Conservation (phyloP, 495 filamentous ascomycete species). For the Penicillium bialowiezense region DNA sequence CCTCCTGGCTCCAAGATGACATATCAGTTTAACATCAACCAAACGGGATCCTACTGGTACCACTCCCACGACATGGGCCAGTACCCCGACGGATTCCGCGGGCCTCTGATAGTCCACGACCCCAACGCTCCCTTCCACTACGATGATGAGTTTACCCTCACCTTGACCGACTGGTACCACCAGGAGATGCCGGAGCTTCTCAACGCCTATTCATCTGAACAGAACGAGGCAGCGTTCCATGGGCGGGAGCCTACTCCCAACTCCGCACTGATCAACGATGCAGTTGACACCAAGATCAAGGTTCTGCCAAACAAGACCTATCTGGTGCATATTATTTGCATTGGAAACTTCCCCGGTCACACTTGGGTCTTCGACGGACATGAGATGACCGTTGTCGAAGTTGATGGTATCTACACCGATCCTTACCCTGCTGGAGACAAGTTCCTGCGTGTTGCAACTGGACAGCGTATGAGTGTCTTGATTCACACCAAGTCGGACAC, state of each 20-base stretch:
- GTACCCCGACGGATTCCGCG: slow-evolving; percentile 78
- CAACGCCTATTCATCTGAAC: slow-evolving; percentile 48
- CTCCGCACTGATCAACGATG: slow-evolving; percentile 67
- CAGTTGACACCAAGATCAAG: slow-evolving; percentile 40
- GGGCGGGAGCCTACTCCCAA: slow-evolving; percentile 65
- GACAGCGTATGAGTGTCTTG: slow-evolving; percentile 70
- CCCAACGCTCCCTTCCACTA: slow-evolving; percentile 62
- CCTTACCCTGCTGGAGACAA: slow-evolving; percentile 48
- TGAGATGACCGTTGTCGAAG: slow-evolving; percentile 64
- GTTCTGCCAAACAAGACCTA: slow-evolving; percentile 54
- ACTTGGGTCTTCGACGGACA: slow-evolving; percentile 53
- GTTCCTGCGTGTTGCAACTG: slow-evolving; percentile 61
- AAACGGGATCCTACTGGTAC: slow-evolving; percentile 85
- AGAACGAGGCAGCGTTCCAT: slow-evolving; percentile 39
- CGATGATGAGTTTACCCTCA: slow-evolving; percentile 64
- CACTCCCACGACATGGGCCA: slow-evolving; percentile 71
- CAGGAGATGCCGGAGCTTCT: slow-evolving; percentile 58
- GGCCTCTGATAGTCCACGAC: slow-evolving; percentile 71
- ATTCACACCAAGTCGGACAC: slow-evolving; percentile 52
- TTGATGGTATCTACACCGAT: slow-evolving; percentile 68
- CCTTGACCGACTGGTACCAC: slow-evolving; percentile 67
- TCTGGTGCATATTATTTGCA: slow-evolving; percentile 67
- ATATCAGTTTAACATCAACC: slow-evolving; percentile 71
- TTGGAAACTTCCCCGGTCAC: slow-evolving; percentile 58
- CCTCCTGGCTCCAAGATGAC: slow-evolving; percentile 54